phyloP scores from a whole-genome alignment of 768 basidiomycete species.

The Calocera cornea region DNA sequence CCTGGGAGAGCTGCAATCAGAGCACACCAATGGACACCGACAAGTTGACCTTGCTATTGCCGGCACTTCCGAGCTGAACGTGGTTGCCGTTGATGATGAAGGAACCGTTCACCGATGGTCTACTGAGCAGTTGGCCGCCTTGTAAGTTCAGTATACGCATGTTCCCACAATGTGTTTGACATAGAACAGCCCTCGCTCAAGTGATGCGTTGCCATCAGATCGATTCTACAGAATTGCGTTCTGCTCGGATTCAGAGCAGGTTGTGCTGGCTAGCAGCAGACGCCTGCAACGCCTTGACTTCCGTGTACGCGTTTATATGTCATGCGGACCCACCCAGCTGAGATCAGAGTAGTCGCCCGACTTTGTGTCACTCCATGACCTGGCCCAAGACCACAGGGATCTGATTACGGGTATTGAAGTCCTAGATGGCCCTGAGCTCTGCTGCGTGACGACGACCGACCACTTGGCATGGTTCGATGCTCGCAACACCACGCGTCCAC shows the following conservation, averaged over 20 bases:
- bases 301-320: background rate
- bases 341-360: background rate
- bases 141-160: background rate
- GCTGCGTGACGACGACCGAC: constrained; percentile 46
- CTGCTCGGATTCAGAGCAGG: background rate
- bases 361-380: background rate
- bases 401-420: constrained; percentile 44
- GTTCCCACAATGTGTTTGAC: background rate
- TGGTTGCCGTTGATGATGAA: background rate
- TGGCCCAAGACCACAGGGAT: constrained; percentile 17
- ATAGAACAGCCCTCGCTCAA: background rate
- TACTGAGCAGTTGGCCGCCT: background rate
- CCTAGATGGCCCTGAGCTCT: constrained; percentile 26
- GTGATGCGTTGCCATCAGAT: background rate
- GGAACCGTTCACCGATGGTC: background rate
- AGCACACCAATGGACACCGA: background rate
- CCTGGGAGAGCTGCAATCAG: background rate
- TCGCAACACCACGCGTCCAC: constrained; percentile 41
- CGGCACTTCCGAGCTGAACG: background rate
- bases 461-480: constrained; percentile 59
- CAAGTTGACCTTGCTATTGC: background rate
- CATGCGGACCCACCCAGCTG: background rate
- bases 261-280: background rate
- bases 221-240: background rate
- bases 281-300: background rate